These are phyloP conservation scores for Tetragonia tetragonoides DNA, from an alignment of 148 eudicot species.

Conservation along the genomic window DNA sequence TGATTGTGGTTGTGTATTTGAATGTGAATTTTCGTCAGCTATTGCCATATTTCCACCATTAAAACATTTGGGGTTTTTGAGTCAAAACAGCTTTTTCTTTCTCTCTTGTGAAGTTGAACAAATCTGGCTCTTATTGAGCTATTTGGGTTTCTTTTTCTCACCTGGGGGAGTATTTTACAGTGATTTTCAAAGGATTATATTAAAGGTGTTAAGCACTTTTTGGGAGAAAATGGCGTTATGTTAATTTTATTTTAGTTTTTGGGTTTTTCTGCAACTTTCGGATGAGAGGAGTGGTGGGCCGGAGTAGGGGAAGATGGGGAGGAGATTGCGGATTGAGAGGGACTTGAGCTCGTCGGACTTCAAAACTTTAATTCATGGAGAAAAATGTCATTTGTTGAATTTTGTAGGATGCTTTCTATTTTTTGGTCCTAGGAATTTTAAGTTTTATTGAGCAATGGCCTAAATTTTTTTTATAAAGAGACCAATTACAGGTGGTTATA, in stretches of 20 bases:
- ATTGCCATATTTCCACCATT: constrained; percentile 46
- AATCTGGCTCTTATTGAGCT: not conserved
- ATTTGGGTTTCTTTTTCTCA: not conserved
- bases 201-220: not conserved
- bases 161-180: not conserved
- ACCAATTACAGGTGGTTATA: too few species aligned
- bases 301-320: constrained; percentile 3
- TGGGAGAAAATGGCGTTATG: not conserved
- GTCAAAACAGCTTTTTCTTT: too few species aligned
- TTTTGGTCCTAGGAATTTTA: too few species aligned
- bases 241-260: not conserved
- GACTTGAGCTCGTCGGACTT: not conserved
- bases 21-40: constrained; percentile 35
- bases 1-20: constrained; percentile 23
- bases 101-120: not conserved
- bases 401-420: too few species aligned
- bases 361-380: not conserved
- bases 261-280: constrained; percentile 5
- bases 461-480: too few species aligned
- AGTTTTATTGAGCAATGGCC: too few species aligned
- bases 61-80: not conserved
- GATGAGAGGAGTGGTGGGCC: constrained; percentile 8
- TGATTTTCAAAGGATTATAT: too few species aligned
- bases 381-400: too few species aligned
- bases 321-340: constrained; percentile 4